A percentile compares a stretch with the other conserved stretches of the same genome.
These are phyloP conservation scores for Mucor mucedo DNA, from an alignment of 371 early-diverging fungal species.

Conservation along the genomic window DNA sequence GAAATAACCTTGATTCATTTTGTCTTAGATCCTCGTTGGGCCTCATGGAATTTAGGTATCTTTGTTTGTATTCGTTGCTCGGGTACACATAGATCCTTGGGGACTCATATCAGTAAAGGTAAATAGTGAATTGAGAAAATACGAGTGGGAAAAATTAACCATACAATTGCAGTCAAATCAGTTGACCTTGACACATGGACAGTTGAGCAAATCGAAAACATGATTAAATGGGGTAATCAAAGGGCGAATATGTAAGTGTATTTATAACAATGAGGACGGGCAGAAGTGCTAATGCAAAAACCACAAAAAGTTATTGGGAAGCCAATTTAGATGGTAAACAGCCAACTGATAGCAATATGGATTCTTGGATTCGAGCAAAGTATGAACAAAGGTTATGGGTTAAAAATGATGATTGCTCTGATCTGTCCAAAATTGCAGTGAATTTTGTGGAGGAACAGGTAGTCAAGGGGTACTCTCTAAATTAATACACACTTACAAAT, in stretches of 20 bases:
- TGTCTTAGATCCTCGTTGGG: slow-evolving; percentile 80
- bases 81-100: slow-evolving; percentile 78
- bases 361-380: slow-evolving; percentile 83
- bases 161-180: slow-evolving; percentile 64
- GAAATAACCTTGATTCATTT: slow-evolving; percentile 1
- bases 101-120: slow-evolving; percentile 83
- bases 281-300: too few species aligned
- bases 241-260: slow-evolving; percentile 58
- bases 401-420: slow-evolving; percentile 72
- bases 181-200: slow-evolving; percentile 83
- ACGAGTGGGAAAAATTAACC: neutral
- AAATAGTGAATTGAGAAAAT: slow-evolving; percentile 5
- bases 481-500: too few species aligned
- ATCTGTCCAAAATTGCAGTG: slow-evolving; percentile 42
- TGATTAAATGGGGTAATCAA: slow-evolving; percentile 78
- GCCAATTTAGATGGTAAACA: slow-evolving; percentile 56
- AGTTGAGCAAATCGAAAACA: slow-evolving; percentile 74
- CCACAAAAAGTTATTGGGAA: slow-evolving; percentile 55
- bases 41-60: slow-evolving; percentile 79
- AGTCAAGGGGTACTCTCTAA: too few species aligned
- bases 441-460: too few species aligned
- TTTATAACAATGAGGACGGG: neutral
- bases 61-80: slow-evolving; percentile 84
- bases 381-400: slow-evolving; percentile 85
- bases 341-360: slow-evolving; percentile 69